Evolutionary conservation across 108 stramenopile species (phyloP).

Genomic region (Discostella stelligeroides): DNA sequence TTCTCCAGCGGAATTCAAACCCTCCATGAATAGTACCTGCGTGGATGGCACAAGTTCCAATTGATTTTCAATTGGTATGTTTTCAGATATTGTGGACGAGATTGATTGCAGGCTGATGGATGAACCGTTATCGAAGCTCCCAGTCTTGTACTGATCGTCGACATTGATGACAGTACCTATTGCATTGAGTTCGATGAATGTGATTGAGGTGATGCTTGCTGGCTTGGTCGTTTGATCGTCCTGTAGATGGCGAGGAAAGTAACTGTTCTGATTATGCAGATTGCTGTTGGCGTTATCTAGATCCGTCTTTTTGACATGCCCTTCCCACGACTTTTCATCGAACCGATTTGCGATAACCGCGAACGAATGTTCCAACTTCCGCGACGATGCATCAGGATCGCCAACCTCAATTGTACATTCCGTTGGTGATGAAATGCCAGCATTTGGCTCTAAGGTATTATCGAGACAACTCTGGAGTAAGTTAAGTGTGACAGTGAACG

Average conservation of each 20-base stretch:
- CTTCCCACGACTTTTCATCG: too few species aligned
- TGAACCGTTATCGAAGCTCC: constrained; percentile 10
- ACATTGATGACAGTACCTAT: constrained; percentile 20
- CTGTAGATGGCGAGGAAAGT: not conserved
- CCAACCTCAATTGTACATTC: constrained; percentile 9
- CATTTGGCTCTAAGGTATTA: constrained; percentile 13
- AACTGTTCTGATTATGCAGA: not conserved
- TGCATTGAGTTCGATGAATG: constrained; percentile 19
- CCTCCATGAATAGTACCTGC: constrained; percentile 26
- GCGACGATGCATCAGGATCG: not conserved
- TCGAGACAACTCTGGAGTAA: constrained; percentile 3
- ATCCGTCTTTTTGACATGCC: too few species aligned
- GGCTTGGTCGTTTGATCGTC: too few species aligned
- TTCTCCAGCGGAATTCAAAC: constrained; percentile 22
- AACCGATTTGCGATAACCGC: too few species aligned
- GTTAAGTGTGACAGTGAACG: constrained; percentile 13
- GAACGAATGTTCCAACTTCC: constrained; percentile 6
- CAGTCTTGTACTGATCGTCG: constrained; percentile 14
- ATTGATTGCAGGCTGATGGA: constrained; percentile 7
- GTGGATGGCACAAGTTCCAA: constrained; percentile 26
- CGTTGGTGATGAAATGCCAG: constrained; percentile 10
- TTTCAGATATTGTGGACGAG: constrained; percentile 8
- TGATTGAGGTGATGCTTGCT: constrained; percentile 16
- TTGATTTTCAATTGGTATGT: constrained; percentile 16
- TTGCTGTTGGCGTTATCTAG: not conserved